A percentile compares a stretch with the other conserved stretches of the same genome.
Conservation (phyloP, 352 stramenopile species). For the Pythium plurisporium region DNA sequence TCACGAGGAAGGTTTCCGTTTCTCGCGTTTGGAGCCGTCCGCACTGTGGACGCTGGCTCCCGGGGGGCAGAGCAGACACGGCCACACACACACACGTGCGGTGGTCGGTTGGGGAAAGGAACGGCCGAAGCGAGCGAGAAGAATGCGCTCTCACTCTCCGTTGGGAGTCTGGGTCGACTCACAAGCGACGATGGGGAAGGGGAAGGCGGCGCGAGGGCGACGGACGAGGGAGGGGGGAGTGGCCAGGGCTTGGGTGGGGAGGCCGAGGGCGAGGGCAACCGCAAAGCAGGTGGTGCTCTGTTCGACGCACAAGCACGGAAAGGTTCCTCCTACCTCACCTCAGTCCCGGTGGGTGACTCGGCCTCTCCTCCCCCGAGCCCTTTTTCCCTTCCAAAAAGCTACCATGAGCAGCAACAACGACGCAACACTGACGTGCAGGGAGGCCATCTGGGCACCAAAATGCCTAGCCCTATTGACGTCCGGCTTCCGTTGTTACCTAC, state of each 20-base stretch:
- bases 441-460: constrained; percentile 11
- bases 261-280: too few relatives aligned
- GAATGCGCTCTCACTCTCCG: too few relatives aligned
- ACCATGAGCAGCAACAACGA: background rate
- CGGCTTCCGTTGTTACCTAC: constrained; percentile 11
- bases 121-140: constrained; percentile 2
- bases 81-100: background rate
- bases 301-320: constrained; percentile 22
- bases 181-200: too few relatives aligned
- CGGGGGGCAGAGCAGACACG: background rate
- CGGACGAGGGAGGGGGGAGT: too few relatives aligned
- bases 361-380: constrained; percentile 1
- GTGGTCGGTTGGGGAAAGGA: background rate
- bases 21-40: too few relatives aligned
- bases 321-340: background rate
- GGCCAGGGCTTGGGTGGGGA: too few relatives aligned
- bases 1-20: background rate
- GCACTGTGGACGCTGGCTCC: too few relatives aligned
- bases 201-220: background rate
- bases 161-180: too few relatives aligned
- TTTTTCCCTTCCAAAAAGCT: constrained; percentile 8
- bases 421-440: background rate
- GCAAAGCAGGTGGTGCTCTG: background rate
- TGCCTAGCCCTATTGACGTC: constrained; percentile 9
- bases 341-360: background rate